phyloP scores from a whole-genome alignment of 768 basidiomycete species.

The Boletus rufocinnamomeus region DNA sequence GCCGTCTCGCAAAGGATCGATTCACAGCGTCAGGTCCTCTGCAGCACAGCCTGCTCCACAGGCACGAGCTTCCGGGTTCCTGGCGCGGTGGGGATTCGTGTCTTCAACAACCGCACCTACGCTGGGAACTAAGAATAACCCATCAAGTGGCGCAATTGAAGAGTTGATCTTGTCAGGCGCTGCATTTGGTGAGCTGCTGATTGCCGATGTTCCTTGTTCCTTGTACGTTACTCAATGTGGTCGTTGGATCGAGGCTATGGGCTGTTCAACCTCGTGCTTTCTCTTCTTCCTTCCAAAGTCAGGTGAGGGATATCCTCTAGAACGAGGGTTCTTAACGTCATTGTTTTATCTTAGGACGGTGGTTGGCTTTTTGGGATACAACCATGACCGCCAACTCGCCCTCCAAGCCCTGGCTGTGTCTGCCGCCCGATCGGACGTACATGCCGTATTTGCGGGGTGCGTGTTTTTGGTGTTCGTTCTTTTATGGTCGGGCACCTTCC shows the following conservation, averaged over 20 bases:
- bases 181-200: constrained; percentile 63
- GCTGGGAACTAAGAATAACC: constrained; percentile 21
- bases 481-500: neutral
- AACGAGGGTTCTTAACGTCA: neutral
- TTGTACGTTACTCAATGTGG: neutral
- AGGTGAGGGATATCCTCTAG: constrained; percentile 45
- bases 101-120: constrained; percentile 14
- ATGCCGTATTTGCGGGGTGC: constrained; percentile 76
- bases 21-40: constrained; percentile 16
- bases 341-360: constrained; percentile 49
- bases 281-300: constrained; percentile 68
- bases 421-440: constrained; percentile 66
- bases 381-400: constrained; percentile 68
- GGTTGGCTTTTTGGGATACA: constrained; percentile 77
- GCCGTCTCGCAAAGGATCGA: constrained; percentile 40
- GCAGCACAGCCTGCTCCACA: constrained; percentile 20
- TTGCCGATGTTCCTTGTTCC: neutral
- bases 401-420: constrained; percentile 69
- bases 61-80: constrained; percentile 34
- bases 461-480: constrained; percentile 24
- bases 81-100: constrained; percentile 38
- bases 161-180: constrained; percentile 74
- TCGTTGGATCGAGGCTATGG: constrained; percentile 46
- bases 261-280: constrained; percentile 79
- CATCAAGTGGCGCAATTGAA: constrained; percentile 60